Percentiles rank a stretch among this genome's conserved stretches.
These are phyloP conservation scores for Pleodorina starrii DNA, from an alignment of 139 green algal species.

Conservation along the genomic window DNA sequence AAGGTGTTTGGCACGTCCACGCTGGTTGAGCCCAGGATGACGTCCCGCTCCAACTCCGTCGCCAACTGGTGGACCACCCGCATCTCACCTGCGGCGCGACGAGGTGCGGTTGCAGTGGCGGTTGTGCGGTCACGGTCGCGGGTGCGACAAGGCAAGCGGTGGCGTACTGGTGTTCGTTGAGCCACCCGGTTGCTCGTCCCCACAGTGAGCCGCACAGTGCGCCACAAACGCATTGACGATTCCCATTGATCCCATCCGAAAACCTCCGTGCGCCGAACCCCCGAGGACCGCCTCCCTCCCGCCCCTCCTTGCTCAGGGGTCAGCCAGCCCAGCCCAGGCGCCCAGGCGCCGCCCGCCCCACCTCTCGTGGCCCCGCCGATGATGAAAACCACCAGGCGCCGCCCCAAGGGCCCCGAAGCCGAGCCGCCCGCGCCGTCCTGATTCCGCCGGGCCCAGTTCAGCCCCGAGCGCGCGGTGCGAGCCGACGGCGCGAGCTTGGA, in stretches of 20 bases:
- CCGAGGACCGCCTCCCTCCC: background rate
- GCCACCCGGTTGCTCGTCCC: too few relatives aligned
- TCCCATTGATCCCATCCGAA: background rate
- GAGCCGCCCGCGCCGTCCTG: background rate
- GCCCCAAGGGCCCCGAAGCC: background rate
- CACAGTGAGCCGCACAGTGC: too few relatives aligned
- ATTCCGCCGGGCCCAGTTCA: constrained; percentile 59
- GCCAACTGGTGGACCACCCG: constrained; percentile 85
- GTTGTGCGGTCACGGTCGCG: background rate
- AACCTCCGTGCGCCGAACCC: background rate
- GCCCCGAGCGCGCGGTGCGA: constrained; percentile 48
- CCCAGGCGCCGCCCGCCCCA: background rate
- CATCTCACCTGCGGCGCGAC: constrained; percentile 74
- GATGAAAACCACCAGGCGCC: constrained; percentile 90
- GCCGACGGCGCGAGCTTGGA: constrained; percentile 3
- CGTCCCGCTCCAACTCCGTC: constrained; percentile 71
- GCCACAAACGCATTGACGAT: background rate
- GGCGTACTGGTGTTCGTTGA: too few relatives aligned
- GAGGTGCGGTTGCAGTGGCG: background rate
- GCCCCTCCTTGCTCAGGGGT: too few relatives aligned
- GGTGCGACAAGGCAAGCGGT: background rate
- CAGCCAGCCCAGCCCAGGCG: too few relatives aligned
- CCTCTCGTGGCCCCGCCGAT: constrained; percentile 87
- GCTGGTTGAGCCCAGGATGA: constrained; percentile 86
- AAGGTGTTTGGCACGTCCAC: constrained; percentile 83